These are phyloP conservation scores for Decorospora gaudefroyi DNA, from an alignment of 2,329 filamentous ascomycete species.

Conservation along the genomic window DNA sequence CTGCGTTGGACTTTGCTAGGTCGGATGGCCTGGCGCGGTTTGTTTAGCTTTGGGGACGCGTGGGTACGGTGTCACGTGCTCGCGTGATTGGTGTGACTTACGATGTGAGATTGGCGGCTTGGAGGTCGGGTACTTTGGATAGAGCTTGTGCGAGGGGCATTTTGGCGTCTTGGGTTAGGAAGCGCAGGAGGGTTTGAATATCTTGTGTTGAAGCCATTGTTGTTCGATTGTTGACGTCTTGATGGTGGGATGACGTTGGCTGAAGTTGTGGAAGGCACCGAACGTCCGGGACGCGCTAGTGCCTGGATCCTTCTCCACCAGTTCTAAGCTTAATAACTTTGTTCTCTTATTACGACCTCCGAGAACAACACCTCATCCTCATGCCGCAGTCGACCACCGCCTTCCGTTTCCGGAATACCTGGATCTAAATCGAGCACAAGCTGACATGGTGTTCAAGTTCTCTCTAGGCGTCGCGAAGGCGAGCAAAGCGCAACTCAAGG, in stretches of 20 bases:
- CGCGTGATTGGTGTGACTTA: constrained; percentile 63
- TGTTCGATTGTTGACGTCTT: background rate
- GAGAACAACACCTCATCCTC: background rate
- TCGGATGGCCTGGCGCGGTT: constrained; percentile 48
- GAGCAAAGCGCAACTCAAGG: constrained; percentile 31
- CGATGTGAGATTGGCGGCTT: constrained; percentile 57
- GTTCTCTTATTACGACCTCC: background rate
- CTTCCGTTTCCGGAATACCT: background rate
- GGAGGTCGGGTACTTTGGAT: constrained; percentile 59
- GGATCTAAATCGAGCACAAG: background rate
- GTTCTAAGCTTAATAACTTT: constrained; percentile 10
- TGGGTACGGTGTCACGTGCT: constrained; percentile 37
- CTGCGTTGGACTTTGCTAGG: constrained; percentile 56
- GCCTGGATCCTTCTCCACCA: constrained; percentile 13
- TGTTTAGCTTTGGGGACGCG: constrained; percentile 13
- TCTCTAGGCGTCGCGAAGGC: constrained; percentile 33
- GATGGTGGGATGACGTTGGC: constrained; percentile 9
- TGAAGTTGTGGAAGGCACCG: background rate
- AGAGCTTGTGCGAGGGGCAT: constrained; percentile 60
- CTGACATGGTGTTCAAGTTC: constrained; percentile 39
- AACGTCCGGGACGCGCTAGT: constrained; percentile 21
- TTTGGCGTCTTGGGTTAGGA: constrained; percentile 63
- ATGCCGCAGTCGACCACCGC: constrained; percentile 1
- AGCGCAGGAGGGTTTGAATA: constrained; percentile 58
- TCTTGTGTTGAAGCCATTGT: constrained; percentile 45